Percentiles rank a stretch among this genome's conserved stretches.
These are phyloP conservation scores for Tarenaya hassleriana DNA, from an alignment of 345 rosid species.

Conservation along the genomic window DNA sequence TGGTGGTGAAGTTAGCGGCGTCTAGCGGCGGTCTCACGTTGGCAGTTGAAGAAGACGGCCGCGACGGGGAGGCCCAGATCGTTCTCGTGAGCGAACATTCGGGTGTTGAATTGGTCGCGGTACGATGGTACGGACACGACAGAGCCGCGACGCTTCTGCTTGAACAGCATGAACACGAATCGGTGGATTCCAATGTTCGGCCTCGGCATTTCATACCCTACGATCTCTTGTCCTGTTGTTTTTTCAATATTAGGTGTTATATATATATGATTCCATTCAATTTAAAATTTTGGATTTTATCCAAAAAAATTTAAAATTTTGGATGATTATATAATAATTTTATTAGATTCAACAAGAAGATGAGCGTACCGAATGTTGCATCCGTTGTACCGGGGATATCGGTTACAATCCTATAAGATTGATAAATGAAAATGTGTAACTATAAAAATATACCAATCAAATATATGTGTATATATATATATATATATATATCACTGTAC, in stretches of 20 bases:
- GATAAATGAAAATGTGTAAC: constrained; percentile 5
- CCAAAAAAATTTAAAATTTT: too few relatives aligned
- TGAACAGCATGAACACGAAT: constrained; percentile 74
- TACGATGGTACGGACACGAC: constrained; percentile 42
- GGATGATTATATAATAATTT: constrained; percentile 5
- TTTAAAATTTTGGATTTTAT: too few relatives aligned
- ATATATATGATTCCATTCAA: background rate
- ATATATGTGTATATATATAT: background rate
- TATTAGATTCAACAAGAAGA: background rate
- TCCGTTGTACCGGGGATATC: constrained; percentile 98
- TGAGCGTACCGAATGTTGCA: constrained; percentile 69
- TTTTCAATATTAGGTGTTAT: too few relatives aligned
- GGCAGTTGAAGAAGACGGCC: constrained; percentile 86
- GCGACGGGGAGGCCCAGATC: constrained; percentile 79
- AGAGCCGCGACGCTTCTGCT: constrained; percentile 59
- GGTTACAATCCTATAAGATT: constrained; percentile 72
- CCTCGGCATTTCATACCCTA: constrained; percentile 84
- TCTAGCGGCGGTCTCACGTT: constrained; percentile 94
- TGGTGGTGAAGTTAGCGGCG: constrained; percentile 43
- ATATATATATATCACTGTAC: background rate
- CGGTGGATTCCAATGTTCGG: constrained; percentile 96
- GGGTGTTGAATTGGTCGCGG: constrained; percentile 62
- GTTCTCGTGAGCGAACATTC: constrained; percentile 68
- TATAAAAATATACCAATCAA: background rate
- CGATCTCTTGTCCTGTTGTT: constrained; percentile 37